A percentile compares a stretch with the other conserved stretches of the same genome.
Conservation (phyloP, 129 eudicot species). For the Helichrysum umbraculigerum region DNA sequence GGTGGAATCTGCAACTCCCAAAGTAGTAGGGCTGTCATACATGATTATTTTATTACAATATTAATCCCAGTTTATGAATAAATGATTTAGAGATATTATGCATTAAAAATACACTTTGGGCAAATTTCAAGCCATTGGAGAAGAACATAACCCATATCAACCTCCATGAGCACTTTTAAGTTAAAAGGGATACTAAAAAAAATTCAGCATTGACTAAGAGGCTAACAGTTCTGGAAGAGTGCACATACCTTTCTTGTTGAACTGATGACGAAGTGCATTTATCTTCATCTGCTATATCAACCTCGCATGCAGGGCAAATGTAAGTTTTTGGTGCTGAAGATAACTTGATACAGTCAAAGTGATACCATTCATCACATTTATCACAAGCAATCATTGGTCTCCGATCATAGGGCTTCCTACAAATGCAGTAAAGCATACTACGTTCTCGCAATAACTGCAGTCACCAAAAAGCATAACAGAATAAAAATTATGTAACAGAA, state of each 20-base stretch:
- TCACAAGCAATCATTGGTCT: slow-evolving; percentile 95
- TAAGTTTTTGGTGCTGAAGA: slow-evolving; percentile 71
- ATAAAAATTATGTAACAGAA: neutral
- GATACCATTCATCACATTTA: slow-evolving; percentile 98
- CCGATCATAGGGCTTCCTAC: slow-evolving; percentile 85
- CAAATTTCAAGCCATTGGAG: neutral
- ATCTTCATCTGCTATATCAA: slow-evolving; percentile 35
- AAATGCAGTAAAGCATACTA: slow-evolving; percentile 94
- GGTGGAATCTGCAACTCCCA: no score
- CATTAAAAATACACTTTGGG: neutral
- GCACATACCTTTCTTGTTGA: slow-evolving; percentile 52
- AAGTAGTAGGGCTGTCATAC: neutral
- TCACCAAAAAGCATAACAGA: slow-evolving; percentile 8
- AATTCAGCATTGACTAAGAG: neutral
- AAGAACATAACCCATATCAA: neutral
- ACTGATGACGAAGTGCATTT: slow-evolving; percentile 38
- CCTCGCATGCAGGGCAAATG: slow-evolving; percentile 88
- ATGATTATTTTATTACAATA: no score
- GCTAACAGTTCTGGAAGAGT: no score
- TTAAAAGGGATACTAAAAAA: neutral
- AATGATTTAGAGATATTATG: neutral
- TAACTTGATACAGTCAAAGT: slow-evolving; percentile 83
- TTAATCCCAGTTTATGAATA: no score
- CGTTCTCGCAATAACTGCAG: slow-evolving; percentile 78
- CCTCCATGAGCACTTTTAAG: neutral